These are phyloP conservation scores for Penicillium ucsense DNA, from an alignment of 495 filamentous ascomycete species.

Conservation along the genomic window DNA sequence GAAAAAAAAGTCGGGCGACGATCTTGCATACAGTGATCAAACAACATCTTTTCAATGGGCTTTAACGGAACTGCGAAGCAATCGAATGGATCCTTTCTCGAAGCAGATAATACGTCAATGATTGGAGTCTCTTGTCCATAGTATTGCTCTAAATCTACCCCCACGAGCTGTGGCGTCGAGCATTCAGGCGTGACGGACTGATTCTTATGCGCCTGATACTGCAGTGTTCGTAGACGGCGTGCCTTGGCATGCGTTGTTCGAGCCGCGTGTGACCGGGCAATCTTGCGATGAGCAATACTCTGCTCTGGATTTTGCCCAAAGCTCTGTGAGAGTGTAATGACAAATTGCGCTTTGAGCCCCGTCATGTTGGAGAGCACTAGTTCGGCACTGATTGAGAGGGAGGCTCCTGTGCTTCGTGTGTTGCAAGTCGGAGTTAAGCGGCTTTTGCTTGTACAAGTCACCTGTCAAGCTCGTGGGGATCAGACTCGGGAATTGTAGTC, in stretches of 20 bases:
- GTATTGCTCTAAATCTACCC: too few species aligned
- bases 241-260: slow-evolving; percentile 13
- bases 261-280: slow-evolving; percentile 14
- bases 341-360: slow-evolving; percentile 1
- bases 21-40: slow-evolving; percentile 7
- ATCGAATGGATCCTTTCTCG: slow-evolving; percentile 7
- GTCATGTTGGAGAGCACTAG: too few species aligned
- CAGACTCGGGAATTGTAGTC: too few species aligned
- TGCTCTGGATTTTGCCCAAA: slow-evolving; percentile 16
- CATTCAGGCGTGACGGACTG: too few species aligned
- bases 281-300: slow-evolving; percentile 13
- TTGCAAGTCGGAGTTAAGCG: too few species aligned
- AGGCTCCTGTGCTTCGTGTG: too few species aligned
- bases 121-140: neutral
- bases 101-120: neutral
- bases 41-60: slow-evolving; percentile 5
- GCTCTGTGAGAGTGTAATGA: neutral
- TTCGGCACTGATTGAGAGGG: too few species aligned
- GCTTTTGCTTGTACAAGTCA: too few species aligned
- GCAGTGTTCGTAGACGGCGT: slow-evolving; percentile 10
- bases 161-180: too few species aligned
- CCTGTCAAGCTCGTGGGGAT: too few species aligned
- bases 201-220: slow-evolving; percentile 14
- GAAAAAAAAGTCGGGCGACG: too few species aligned
- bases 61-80: slow-evolving; percentile 4